Percentiles rank a stretch among this genome's conserved stretches.
These are phyloP conservation scores for Plantago major DNA, from an alignment of 257 asterid genomes.

Conservation along the genomic window DNA sequence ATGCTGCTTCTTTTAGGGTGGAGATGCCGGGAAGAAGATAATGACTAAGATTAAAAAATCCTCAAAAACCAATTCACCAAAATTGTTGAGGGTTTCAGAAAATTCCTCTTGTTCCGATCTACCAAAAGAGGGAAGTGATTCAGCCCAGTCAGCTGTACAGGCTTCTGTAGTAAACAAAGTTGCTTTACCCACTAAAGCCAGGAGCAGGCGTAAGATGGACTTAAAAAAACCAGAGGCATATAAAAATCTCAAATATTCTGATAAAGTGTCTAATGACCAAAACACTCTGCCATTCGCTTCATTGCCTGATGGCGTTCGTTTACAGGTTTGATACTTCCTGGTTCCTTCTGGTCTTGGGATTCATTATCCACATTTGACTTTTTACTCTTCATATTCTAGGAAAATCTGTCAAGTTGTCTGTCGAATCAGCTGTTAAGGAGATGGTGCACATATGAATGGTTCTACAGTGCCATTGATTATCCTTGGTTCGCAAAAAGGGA, in stretches of 20 bases:
- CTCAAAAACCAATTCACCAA: slow-evolving; percentile 54
- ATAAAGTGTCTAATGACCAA: slow-evolving; percentile 39
- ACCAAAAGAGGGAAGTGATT: slow-evolving; percentile 76
- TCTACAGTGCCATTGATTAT: slow-evolving; percentile 85
- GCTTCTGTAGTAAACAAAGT: slow-evolving; percentile 46
- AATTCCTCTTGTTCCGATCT: slow-evolving; percentile 60
- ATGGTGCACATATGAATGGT: slow-evolving; percentile 94
- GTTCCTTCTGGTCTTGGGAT: slow-evolving; percentile 19
- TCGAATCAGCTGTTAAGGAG: slow-evolving; percentile 56
- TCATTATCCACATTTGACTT: slow-evolving; percentile 14
- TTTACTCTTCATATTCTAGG: slow-evolving; percentile 37
- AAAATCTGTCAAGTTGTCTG: slow-evolving; percentile 57
- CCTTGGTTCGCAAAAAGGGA: slow-evolving; percentile 93
- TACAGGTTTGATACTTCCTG: slow-evolving; percentile 44
- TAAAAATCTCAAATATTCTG: slow-evolving; percentile 49
- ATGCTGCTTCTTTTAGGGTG: slow-evolving; percentile 39
- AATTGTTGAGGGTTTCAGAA: slow-evolving; percentile 50
- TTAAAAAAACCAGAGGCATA: slow-evolving; percentile 41
- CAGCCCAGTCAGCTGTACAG: slow-evolving; percentile 65
- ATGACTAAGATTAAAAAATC: slow-evolving; percentile 50
- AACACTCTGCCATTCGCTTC: slow-evolving; percentile 33
- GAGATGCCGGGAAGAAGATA: slow-evolving; percentile 48
- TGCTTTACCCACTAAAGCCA: slow-evolving; percentile 55
- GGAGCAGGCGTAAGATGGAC: slow-evolving; percentile 69
- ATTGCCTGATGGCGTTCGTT: slow-evolving; percentile 32